Evolutionary conservation across 352 stramenopile genomes (phyloP).

Genomic region (Thalassiosira allenii): DNA sequence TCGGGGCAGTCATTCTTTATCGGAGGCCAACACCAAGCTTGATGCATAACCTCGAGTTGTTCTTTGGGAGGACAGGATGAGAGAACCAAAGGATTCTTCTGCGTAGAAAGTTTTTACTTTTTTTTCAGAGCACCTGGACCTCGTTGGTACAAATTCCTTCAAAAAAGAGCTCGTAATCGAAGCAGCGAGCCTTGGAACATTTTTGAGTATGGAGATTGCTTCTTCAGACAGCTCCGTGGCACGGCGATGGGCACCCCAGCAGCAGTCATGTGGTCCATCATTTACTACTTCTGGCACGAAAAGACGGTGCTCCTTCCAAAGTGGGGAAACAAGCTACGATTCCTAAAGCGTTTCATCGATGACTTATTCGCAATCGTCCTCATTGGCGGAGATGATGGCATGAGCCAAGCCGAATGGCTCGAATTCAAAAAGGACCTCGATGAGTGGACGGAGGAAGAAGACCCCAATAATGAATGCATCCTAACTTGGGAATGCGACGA

Average conservation of each 20-base stretch:
- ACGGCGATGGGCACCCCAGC: conserved; percentile 33
- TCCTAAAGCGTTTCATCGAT: conserved; percentile 6
- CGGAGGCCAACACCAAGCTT: no score
- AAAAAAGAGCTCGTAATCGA: not conserved
- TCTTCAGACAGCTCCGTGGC: conserved; percentile 25
- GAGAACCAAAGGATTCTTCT: no score
- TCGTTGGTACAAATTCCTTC: no score
- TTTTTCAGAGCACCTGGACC: no score
- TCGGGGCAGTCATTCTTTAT: no score
- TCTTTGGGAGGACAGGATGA: no score
- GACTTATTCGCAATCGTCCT: conserved; percentile 20
- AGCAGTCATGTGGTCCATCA: conserved; percentile 3
- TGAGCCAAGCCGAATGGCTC: conserved; percentile 9
- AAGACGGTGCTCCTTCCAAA: not conserved
- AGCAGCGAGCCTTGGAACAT: conserved; percentile 19
- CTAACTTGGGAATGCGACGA: conserved; percentile 12
- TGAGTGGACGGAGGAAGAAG: no score
- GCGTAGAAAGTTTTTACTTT: no score
- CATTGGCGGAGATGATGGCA: conserved; percentile 4
- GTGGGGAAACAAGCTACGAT: not conserved
- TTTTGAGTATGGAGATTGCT: conserved; percentile 24
- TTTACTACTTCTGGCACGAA: conserved; percentile 28
- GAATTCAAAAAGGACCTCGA: conserved; percentile 20
- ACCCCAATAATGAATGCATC: no score
- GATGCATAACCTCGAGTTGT: no score